A percentile compares a stretch with the other conserved stretches of the same genome.
Evolutionary conservation across 345 rosid genomes (phyloP).

Genomic region (Cardamine occulta): DNA sequence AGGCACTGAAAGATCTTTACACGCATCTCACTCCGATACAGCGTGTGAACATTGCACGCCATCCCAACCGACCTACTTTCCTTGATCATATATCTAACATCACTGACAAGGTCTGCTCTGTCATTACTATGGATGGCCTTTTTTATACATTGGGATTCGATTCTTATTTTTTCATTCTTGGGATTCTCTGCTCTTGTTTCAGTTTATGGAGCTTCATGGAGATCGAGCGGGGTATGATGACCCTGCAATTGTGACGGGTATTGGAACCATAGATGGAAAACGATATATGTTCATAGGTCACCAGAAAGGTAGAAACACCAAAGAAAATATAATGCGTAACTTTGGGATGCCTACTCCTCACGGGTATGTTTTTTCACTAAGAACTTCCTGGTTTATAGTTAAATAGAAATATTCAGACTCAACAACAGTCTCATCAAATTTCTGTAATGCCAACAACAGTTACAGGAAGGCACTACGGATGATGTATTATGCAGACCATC

Average conservation of each 20-base stretch:
- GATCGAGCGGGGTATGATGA: constrained; percentile 98
- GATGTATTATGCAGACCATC: constrained; percentile 90
- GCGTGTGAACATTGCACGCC: constrained; percentile 93
- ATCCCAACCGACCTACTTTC: constrained; percentile 97
- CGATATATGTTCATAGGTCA: constrained; percentile 96
- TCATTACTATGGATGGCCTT: background rate
- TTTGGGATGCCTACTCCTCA: constrained; percentile 99
- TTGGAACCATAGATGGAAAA: constrained; percentile 88
- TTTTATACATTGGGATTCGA: background rate
- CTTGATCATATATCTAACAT: constrained; percentile 92
- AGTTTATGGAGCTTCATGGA: constrained; percentile 99
- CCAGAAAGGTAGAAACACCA: constrained; percentile 98
- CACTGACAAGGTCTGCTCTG: constrained; percentile 76
- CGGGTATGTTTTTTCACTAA: constrained; percentile 60
- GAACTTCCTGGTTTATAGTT: background rate
- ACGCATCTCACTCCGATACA: constrained; percentile 83
- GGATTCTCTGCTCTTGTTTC: constrained; percentile 34
- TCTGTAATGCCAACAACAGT: constrained; percentile 48
- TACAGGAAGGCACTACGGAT: constrained; percentile 84
- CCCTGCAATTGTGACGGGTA: constrained; percentile 95
- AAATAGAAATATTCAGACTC: constrained; percentile 22
- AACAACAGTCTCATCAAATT: constrained; percentile 18
- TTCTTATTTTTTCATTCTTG: constrained; percentile 2
- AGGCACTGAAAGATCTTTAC: constrained; percentile 86
- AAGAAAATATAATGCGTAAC: constrained; percentile 91